phyloP scores from a whole-genome alignment of 345 rosid genomes.

The Alliaria petiolata region DNA sequence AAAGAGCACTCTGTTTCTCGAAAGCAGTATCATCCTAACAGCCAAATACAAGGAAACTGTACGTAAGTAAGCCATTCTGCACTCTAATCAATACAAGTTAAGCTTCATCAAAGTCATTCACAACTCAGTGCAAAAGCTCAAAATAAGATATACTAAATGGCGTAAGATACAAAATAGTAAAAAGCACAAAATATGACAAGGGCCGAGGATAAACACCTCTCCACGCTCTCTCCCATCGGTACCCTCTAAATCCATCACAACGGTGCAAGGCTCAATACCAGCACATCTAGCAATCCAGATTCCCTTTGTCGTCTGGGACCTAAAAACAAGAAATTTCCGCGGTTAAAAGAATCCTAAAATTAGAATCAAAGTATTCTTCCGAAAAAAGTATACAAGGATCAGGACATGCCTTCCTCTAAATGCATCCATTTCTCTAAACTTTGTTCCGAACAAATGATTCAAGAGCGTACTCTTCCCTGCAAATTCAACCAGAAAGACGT shows the following conservation, averaged over 20 bases:
- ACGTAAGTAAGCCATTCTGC: slow-evolving; percentile 7
- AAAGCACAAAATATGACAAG: background rate
- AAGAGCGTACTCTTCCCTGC: slow-evolving; percentile 97
- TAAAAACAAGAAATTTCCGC: slow-evolving; percentile 27
- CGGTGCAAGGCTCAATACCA: slow-evolving; percentile 89
- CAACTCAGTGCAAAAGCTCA: background rate
- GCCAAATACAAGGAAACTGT: slow-evolving; percentile 1
- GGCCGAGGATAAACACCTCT: slow-evolving; percentile 51
- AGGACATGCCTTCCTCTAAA: slow-evolving; percentile 81
- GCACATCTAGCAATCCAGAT: slow-evolving; percentile 90
- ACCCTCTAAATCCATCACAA: slow-evolving; percentile 99
- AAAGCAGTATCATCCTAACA: slow-evolving; percentile 96
- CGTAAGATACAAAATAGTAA: background rate
- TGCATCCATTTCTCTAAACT: slow-evolving; percentile 99
- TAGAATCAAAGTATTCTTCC: slow-evolving; percentile 5
- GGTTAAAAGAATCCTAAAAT: background rate
- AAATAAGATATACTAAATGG: background rate
- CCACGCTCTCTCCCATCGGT: slow-evolving; percentile 99
- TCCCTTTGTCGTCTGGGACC: slow-evolving; percentile 98
- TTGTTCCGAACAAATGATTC: slow-evolving; percentile 85
- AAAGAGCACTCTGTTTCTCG: slow-evolving; percentile 99
- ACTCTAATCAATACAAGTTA: background rate
- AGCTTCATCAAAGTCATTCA: background rate
- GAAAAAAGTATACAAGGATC: slow-evolving; percentile 4
- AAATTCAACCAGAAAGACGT: slow-evolving; percentile 22